Evolutionary conservation across 345 rosid genomes (phyloP), one percentile per base, ranked within the genome.

Genomic region (Combretum micranthum): DNA sequence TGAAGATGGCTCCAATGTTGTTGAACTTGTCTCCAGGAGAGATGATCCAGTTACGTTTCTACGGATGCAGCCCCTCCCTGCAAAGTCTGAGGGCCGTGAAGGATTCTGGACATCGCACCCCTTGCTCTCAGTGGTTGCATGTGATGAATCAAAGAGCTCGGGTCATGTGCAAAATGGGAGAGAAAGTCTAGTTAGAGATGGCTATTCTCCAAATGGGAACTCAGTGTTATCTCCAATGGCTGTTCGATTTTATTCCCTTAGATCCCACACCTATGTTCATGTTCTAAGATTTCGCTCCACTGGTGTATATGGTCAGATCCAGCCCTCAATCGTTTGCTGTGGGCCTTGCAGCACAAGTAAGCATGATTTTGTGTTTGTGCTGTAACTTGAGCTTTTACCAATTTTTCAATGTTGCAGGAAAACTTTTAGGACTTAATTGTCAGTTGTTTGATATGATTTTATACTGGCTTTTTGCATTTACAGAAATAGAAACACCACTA

Each of bases 101-200:
- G 99, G 96, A n/a, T 89, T 76, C 65, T 73, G 78, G 73, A 66
- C 87, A 64, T 83, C 97, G 7, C 99, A 89, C 80, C 99, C 99
- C 50, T 71, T 93, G 61, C 97, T 93, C 57, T 53, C 89, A 66
- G 93, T 84, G 64, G 99, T 88, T 70, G 87, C 89, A 47, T 83
- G 83, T 68, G 97, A 86, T 69, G 99, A 86, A 65, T 65, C 91
- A 13, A 83, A 80, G 53, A 71, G 66, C 72, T 68, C 81, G 2
- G 69, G 66, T 59, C 47, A 55, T 50, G 32, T 69, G 49, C 71
- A 58, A 47, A 65, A 68, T 47, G 77, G 86, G 57, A 82, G 83
- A 76, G 95, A 87, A 68, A 89, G 86, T 23, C 69, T 62, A 0
- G 21, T 70, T 60, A 80, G 79, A 64, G 83, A 84, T 65, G 84